Evolutionary conservation across 208 protist species (phyloP), one percentile per base, ranked within the genome.

Genomic region (Novymonas esmeraldas): DNA sequence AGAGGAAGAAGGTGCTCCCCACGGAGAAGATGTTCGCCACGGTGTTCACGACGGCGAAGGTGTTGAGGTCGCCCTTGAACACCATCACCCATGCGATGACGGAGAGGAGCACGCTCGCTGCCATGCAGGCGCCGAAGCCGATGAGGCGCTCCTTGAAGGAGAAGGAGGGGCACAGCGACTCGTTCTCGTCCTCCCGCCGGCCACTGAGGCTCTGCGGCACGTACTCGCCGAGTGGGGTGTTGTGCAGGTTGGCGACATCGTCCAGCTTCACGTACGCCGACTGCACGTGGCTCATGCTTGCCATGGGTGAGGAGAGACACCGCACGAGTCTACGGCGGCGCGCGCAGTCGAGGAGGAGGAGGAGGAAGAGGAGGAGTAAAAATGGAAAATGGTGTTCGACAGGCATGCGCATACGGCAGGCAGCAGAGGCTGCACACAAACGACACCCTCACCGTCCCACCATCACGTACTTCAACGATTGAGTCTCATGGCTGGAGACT

Each of bases 1-100:
- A 89, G 3, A 92, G 77, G 54, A 92, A 92, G 28, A 87, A 63
- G 26, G 84, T 91, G 33, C 84, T 81, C 14, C 62, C 65, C 14
- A 92, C 73, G 29, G 76, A 81, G 42, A 84, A 76, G 28, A 92
- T 28, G 66, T 89, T 87, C 11, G 82, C 69, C 18, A 88, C 50
- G 22, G 79, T 89, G 68, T 85, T 77, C 24, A 92, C 70, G 29
- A 87, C 63, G 6, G 81, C 86, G 62, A 90, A 95, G 9, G 74
- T 84, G 20, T 73, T 77, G 24, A 69, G 60, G 29, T 85, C 77
- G 6, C 69, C 44, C 22, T 73, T 79, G 61, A 91, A 90, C 14
- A 87, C 64, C 24, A 84, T 44, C 0, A 92, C 49, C 79, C 81
- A 90, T 6, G 86, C 66, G 33, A 93, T 62, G 26, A 92, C 79